Evolutionary conservation across 768 basidiomycete species (phyloP), one percentile per base, ranked within the genome.

Genomic region (Cystofilobasidium macerans): DNA sequence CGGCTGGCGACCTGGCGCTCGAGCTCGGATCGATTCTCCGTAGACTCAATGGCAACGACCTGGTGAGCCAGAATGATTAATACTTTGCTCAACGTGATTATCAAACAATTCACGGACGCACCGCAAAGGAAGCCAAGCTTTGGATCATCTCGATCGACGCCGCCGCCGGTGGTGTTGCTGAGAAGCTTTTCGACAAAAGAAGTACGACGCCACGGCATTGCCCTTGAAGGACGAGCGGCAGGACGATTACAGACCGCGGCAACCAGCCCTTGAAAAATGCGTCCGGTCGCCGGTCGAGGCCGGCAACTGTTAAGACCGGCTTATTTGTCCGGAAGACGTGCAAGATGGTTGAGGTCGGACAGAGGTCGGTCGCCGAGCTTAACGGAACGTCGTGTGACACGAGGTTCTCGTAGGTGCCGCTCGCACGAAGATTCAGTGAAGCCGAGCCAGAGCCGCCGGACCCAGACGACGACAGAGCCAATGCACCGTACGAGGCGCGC

Each of bases 1-100:
- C 51, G 51, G 30, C 51, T 54, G 9, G 51, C 51, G 7, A 54
- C 51, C 16, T 54, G 51, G 12, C 38, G 35, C 53, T 63, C 62
- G 1, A 63, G 62, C 48, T 54, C 53, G 20, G 38, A 32, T 5
- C 51, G 51, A 22, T 54, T 28, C 28, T 54, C 62, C 26, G 36
- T 42, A 14, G 62, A 63, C 62, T 63, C 62, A 11, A 63, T 33
- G 1, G 62, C 53, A 28, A 63, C 56, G 36, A 40, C 62, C 51
- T 54, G 51, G 11, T 5, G 28, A 3, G 48, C 48, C n/a, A 48
- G 24, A 48, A 48, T 11, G 45, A 8, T 6, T 22, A 24, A 8
- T 22, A 48, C 8, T 8, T 24, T 8, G 20, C 13, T 24, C 24
- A 11, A 48, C 16, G 45, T 9, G 24, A 6, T 26, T 20, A 45